These are phyloP conservation scores for Artomyces pyxidatus DNA, from an alignment of 768 basidiomycete genomes.

Conservation along the genomic window DNA sequence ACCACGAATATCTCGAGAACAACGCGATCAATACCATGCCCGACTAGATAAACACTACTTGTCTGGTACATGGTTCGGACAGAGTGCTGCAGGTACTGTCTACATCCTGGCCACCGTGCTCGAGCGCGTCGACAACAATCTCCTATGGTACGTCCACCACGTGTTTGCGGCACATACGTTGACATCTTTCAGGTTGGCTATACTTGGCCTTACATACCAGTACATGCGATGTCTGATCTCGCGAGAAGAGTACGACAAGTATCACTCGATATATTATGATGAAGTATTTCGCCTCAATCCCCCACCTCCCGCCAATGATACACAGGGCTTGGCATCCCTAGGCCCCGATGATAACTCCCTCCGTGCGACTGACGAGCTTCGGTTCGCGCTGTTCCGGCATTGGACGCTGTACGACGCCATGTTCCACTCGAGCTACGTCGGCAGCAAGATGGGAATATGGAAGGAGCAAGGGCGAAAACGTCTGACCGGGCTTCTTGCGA, in stretches of 20 bases:
- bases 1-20: slow-evolving; percentile 58
- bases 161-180: neutral
- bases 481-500: slow-evolving; percentile 86
- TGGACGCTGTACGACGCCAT: slow-evolving; percentile 99
- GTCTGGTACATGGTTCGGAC: slow-evolving; percentile 80
- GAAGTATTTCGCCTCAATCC: slow-evolving; percentile 91
- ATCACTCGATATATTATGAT: slow-evolving; percentile 74
- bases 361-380: slow-evolving; percentile 77
- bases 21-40: slow-evolving; percentile 54
- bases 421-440: slow-evolving; percentile 95
- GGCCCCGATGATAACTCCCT: slow-evolving; percentile 82
- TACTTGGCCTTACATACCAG: slow-evolving; percentile 89
- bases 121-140: slow-evolving; percentile 87
- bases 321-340: slow-evolving; percentile 40
- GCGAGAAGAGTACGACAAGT: slow-evolving; percentile 74
- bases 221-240: slow-evolving; percentile 86
- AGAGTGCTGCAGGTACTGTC: slow-evolving; percentile 82
- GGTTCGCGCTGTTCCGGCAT: slow-evolving; percentile 93
- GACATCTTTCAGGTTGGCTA: slow-evolving; percentile 61
- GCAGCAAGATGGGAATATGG: slow-evolving; percentile 93
- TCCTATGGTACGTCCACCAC: slow-evolving; percentile 81
- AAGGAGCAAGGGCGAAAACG: slow-evolving; percentile 87
- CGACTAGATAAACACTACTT: slow-evolving; percentile 77
- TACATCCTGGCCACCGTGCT: slow-evolving; percentile 88
- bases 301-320: slow-evolving; percentile 34